Conservation (phyloP, 164 flowering plant genomes). For the grape (Vitis vinifera) region ASM3070453v1 NC_081821.1:8464501-8465000, state of each 20-base stretch:
- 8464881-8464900: slow-evolving; percentile 78
- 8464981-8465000: slow-evolving; percentile 99
- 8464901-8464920: slow-evolving; percentile 95
- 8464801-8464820: slow-evolving; percentile 51
- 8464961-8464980: slow-evolving; percentile 97
- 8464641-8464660: slow-evolving; percentile 86
- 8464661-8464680: slow-evolving; percentile 99
- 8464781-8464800: slow-evolving; percentile 94
- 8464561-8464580: not conserved
- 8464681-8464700: slow-evolving; percentile 96
- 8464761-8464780: slow-evolving; percentile 73
- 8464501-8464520: not conserved
- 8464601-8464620: slow-evolving; percentile 74
- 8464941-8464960: slow-evolving; percentile 95
- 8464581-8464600: not conserved
- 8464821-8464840: slow-evolving; percentile 1
- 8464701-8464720: slow-evolving; percentile 85
- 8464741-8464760: slow-evolving; percentile 89
- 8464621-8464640: slow-evolving; percentile 92
- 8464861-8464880: not conserved
- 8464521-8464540: not conserved
- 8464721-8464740: slow-evolving; percentile 91
- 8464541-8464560: not conserved
- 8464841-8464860: slow-evolving; percentile 4
- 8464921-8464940: slow-evolving; percentile 98